A percentile compares a stretch with the other conserved stretches of the same genome.
These are phyloP conservation scores for Alternaria sp. DNA, from an alignment of 2,329 filamentous ascomycete genomes.

Conservation along the genomic window DNA sequence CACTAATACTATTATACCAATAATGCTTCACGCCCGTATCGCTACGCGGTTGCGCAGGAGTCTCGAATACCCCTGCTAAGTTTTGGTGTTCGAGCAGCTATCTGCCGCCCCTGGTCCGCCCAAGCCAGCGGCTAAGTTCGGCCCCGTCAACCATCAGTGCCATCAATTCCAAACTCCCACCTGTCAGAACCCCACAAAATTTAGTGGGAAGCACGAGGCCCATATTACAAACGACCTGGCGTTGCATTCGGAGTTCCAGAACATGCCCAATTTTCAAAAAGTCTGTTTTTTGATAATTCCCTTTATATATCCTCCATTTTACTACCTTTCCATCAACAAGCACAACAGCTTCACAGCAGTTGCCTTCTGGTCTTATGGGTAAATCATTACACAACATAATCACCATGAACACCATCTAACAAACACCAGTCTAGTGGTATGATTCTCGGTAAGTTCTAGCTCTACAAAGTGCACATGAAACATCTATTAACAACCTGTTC, in stretches of 20 bases:
- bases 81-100: neutral
- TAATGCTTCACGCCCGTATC: neutral
- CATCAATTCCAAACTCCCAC: neutral
- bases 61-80: neutral
- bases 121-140: neutral
- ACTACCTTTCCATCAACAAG: neutral
- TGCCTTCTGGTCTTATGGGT: conserved; percentile 41
- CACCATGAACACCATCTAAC: too few species aligned
- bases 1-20: neutral
- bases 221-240: neutral
- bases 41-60: neutral
- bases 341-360: neutral
- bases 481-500: neutral
- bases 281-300: accelerated
- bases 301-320: neutral
- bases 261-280: neutral
- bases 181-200: neutral
- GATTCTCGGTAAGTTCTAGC: conserved; percentile 58
- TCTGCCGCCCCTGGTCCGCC: neutral
- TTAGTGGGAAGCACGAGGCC: neutral
- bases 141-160: neutral
- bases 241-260: neutral
- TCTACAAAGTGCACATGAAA: accelerated
- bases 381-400: too few species aligned
- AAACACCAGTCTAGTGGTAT: conserved; percentile 62